Percentiles rank a stretch among this genome's conserved stretches.
Conservation (phyloP, 164 flowering plant species). For the Amborella trichopoda region DNA sequence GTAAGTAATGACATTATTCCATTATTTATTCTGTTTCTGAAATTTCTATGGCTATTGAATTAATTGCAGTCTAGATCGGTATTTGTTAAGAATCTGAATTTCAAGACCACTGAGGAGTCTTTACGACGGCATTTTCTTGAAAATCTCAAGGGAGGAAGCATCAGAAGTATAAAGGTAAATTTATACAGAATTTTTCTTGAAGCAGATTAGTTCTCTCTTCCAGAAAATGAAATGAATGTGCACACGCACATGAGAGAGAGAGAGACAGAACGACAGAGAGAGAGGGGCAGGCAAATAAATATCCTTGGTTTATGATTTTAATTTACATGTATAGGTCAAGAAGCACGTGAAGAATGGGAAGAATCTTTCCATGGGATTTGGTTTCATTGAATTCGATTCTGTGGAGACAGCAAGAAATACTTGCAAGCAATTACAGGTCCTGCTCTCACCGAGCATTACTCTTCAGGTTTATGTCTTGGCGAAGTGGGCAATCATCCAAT, state of each 20-base stretch:
- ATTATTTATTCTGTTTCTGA: too few species aligned
- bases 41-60: too few species aligned
- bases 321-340: constrained; percentile 40
- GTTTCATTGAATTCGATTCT: constrained; percentile 86
- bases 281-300: too few species aligned
- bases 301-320: background rate
- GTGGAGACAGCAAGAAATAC: constrained; percentile 62
- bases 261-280: too few species aligned
- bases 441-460: too few species aligned
- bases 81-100: constrained; percentile 82
- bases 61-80: constrained; percentile 71
- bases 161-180: constrained; percentile 68
- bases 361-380: constrained; percentile 84
- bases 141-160: constrained; percentile 52
- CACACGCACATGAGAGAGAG: too few species aligned
- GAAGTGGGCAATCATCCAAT: too few species aligned
- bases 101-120: constrained; percentile 67
- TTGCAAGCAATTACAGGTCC: constrained; percentile 82
- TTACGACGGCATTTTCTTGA: constrained; percentile 59
- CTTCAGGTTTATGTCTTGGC: too few species aligned
- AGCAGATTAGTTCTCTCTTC: too few species aligned
- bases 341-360: constrained; percentile 84
- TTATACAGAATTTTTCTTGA: constrained; percentile 1
- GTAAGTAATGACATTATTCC: too few species aligned
- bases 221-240: too few species aligned